Evolutionary conservation across 1,139 yeast genomes (phyloP).

Genomic region (Lodderomyces pseudojiufengensis): DNA sequence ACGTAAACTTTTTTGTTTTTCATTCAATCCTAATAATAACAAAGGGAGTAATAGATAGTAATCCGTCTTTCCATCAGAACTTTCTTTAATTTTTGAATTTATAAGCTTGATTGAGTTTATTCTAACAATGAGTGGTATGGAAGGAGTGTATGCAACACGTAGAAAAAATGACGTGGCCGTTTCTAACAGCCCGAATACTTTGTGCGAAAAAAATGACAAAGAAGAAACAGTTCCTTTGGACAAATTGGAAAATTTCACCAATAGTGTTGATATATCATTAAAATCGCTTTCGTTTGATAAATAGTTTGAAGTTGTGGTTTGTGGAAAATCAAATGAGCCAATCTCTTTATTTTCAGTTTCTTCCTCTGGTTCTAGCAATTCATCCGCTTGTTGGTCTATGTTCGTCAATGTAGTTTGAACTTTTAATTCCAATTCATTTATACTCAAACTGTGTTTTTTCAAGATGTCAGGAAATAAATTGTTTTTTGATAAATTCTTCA

Average conservation of each 20-base stretch:
- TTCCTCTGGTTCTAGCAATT: conserved; percentile 2
- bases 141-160: conserved; percentile 54
- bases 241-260: conserved; percentile 17
- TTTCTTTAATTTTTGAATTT: conserved; percentile 30
- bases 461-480: conserved; percentile 44
- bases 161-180: conserved; percentile 51
- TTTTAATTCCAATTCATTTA: conserved; percentile 63
- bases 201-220: conserved; percentile 19
- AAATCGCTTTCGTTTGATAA: conserved; percentile 40
- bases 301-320: conserved; percentile 31
- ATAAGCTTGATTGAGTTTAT: conserved; percentile 42
- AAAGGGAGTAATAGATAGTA: conserved; percentile 38
- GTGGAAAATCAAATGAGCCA: conserved; percentile 19
- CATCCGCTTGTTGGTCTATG: conserved; percentile 1
- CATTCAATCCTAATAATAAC: conserved; percentile 34
- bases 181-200: conserved; percentile 27
- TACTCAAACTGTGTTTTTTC: conserved; percentile 29
- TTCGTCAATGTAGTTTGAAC: conserved; percentile 57
- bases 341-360: conserved; percentile 5
- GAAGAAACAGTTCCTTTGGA: conserved; percentile 13
- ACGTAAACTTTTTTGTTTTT: conserved; percentile 28
- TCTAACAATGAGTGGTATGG: conserved; percentile 56
- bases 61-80: conserved; percentile 23
- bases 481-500: conserved; percentile 22
- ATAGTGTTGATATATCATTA: conserved; percentile 10